A percentile compares a stretch with the other conserved stretches of the same genome.
Evolutionary conservation across 257 asterid genomes (phyloP).

Genomic region (Solanum chiquidenum): DNA sequence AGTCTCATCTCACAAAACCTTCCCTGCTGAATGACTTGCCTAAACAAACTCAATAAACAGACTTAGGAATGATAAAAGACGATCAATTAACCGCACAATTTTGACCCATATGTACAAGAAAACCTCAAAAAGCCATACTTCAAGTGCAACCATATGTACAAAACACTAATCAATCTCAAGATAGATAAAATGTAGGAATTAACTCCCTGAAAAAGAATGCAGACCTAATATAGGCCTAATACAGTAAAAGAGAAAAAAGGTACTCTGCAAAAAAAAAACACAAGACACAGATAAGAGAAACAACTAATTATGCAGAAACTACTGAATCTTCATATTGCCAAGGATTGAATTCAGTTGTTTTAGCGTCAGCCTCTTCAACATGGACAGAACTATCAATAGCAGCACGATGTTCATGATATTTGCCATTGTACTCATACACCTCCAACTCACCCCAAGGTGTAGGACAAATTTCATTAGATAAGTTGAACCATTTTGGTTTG

Average conservation of each 20-base stretch:
- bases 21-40: not conserved
- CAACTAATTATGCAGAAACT: not conserved
- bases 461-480: slow-evolving; percentile 53
- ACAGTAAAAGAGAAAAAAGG: not conserved
- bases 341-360: slow-evolving; percentile 67
- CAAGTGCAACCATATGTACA: not conserved
- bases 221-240: slow-evolving; percentile 2
- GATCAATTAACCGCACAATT: not conserved
- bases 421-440: slow-evolving; percentile 58
- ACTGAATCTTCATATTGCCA: slow-evolving; percentile 63
- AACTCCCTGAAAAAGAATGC: not conserved
- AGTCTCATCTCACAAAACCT: not conserved
- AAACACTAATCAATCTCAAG: not conserved
- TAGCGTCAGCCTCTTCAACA: slow-evolving; percentile 15
- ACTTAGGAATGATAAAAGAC: accelerated
- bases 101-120: not conserved
- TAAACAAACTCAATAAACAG: not conserved
- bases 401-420: slow-evolving; percentile 57
- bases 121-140: not conserved
- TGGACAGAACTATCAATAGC: slow-evolving; percentile 38
- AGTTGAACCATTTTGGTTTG: slow-evolving; percentile 79
- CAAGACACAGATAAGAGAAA: not conserved
- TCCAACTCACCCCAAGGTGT: slow-evolving; percentile 99
- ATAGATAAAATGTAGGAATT: not conserved
- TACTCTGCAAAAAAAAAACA: not conserved